A percentile compares a stretch with the other conserved stretches of the same genome.
Conservation (phyloP, 2,329 filamentous ascomycete genomes). For the Geoglossum cookeanum region DNA sequence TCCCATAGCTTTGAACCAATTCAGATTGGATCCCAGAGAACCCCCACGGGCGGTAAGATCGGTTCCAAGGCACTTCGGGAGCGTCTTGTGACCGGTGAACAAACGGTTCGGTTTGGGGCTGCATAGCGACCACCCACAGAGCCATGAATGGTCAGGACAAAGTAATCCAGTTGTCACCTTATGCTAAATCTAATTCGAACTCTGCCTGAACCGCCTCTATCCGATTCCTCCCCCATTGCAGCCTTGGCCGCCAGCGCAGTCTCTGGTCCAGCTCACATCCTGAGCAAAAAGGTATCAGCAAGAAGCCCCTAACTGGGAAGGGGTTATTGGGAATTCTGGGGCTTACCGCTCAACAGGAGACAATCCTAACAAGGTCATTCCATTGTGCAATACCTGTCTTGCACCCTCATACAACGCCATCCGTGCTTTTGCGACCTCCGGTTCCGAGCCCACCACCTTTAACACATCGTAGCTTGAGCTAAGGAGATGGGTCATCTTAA, state of each 20-base stretch:
- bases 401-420: conserved; percentile 64
- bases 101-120: not conserved
- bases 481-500: conserved; percentile 69
- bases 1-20: not conserved
- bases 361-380: conserved; percentile 64
- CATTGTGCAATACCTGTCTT: conserved; percentile 58
- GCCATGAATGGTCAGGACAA: not conserved
- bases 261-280: not conserved
- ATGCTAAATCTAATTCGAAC: not conserved
- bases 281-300: not conserved
- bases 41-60: not conserved
- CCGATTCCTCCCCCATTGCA: not conserved
- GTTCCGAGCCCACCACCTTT: conserved; percentile 62
- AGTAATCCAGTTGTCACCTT: not conserved
- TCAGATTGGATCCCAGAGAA: not conserved
- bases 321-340: not conserved
- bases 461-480: conserved; percentile 69
- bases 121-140: not conserved
- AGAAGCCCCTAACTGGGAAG: not conserved
- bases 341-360: conserved; percentile 48
- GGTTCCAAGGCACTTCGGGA: not conserved
- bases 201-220: not conserved
- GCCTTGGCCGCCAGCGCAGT: not conserved
- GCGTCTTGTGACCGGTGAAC: not conserved
- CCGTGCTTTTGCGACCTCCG: conserved; percentile 48